These are phyloP conservation scores for Theileria parva DNA, from an alignment of 169 alveolate genomes.

Conservation along the genomic window DNA sequence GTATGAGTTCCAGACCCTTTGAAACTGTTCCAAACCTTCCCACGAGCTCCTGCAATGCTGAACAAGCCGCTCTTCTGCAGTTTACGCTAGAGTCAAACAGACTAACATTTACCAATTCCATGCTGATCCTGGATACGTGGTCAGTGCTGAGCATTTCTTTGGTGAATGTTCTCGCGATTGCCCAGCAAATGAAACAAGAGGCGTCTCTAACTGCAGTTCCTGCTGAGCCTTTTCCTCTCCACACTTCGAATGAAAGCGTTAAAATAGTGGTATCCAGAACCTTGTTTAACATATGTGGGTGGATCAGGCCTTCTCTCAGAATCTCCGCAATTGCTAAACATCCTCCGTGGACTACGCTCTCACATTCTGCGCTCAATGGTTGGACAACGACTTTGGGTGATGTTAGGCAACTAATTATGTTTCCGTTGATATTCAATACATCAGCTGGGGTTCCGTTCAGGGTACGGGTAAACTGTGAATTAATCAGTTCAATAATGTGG, in stretches of 20 bases:
- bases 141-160: conserved; percentile 10
- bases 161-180: conserved; percentile 34
- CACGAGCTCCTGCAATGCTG: conserved; percentile 62
- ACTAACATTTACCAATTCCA: conserved; percentile 49
- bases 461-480: not conserved
- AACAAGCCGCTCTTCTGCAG: conserved; percentile 60
- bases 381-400: not conserved
- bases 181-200: conserved; percentile 64
- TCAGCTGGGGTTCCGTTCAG: not conserved
- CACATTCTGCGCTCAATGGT: conserved; percentile 33
- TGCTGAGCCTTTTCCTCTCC: conserved; percentile 64
- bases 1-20: conserved; percentile 44
- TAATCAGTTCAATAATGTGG: conserved; percentile 29
- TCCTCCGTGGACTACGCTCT: conserved; percentile 56
- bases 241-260: conserved; percentile 42
- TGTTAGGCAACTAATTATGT: not conserved
- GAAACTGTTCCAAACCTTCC: conserved; percentile 56
- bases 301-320: conserved; percentile 35
- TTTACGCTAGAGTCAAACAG: conserved; percentile 54
- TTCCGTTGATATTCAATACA: not conserved
- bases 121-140: conserved; percentile 40
- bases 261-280: conserved; percentile 44
- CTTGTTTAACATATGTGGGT: conserved; percentile 49
- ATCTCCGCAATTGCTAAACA: conserved; percentile 66
- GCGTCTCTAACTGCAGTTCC: conserved; percentile 59